Base-by-base conservation (phyloP, 257 asterid species). In the Paulownia fortunei region DNA sequence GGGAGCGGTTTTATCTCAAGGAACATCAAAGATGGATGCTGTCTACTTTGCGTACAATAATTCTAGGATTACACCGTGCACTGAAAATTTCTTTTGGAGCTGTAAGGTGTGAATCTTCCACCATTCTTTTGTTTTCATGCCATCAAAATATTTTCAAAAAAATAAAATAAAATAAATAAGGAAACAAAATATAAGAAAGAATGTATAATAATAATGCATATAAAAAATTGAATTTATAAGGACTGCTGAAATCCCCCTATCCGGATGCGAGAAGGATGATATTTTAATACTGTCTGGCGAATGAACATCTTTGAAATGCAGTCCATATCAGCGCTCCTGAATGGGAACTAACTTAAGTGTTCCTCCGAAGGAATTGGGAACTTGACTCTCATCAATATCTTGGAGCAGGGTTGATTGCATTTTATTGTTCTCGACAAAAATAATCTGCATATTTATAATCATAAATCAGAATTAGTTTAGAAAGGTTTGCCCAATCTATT, bases 301-400 rank as follows among this genome's bases (percentile, higher is more conserved):
- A 64, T 39, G 56, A 72, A 37, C 21, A 49, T 18, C 11, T 16
- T 7, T 21, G 27, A 34, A 34, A 34, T 12, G 36, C 36, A 37
- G 64, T 12, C 23, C 23, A 56, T 11, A 27, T 89, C 87, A 92
- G 86, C 97, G 86, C 16, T 90, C 97, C 32, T 92, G 96, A 61
- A 92, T 89, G 0, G 97, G 97, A 74, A 92, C 91, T 70, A 92
- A 36, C 67, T 87, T 55, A n/a, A 85, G 86, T 54, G 86, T 85
- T 72, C 98, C 98, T 47, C 97, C 98, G 24, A 86, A 87, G 4
- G 68, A 59, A 16, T 82, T 83, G 0, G 98, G 94, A 52, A 93
- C 92, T 78, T 93, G 97, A 51, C 72, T 73, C 85, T 84, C 84
- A 52, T 88, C 90, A 9, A 88, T 82, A 76, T 88, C 90, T 73